phyloP scores from a whole-genome alignment of 208 protist species.

The Leishmania martiniquensis region DNA sequence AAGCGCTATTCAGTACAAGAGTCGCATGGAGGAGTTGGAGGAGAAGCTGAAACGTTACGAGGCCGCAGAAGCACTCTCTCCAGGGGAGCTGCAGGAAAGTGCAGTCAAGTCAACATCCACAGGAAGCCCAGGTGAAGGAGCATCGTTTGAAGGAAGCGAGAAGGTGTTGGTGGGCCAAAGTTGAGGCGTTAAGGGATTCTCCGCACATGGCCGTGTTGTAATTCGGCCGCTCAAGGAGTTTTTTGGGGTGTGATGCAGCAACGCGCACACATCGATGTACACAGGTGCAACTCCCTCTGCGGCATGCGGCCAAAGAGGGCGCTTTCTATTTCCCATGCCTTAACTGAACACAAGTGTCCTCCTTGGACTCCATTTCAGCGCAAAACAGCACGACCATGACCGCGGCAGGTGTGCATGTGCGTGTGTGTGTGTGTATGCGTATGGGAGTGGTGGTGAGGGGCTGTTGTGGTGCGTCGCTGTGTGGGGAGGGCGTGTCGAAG shows the following conservation, averaged over 20 bases:
- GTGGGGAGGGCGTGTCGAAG: not conserved
- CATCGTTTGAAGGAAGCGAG: not conserved
- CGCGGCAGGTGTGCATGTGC: not conserved
- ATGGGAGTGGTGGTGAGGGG: not conserved
- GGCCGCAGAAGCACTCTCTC: not conserved
- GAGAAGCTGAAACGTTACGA: conserved; percentile 3
- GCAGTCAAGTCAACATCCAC: not conserved
- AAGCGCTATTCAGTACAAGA: conserved; percentile 8
- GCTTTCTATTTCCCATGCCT: not conserved
- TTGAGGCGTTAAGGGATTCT: not conserved
- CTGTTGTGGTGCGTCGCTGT: not conserved
- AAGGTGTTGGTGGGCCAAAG: not conserved
- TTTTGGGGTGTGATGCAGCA: not conserved
- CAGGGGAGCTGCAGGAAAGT: not conserved
- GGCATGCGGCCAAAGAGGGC: no score
- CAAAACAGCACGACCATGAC: not conserved
- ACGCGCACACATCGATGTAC: not conserved
- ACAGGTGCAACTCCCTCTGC: not conserved
- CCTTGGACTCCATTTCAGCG: not conserved
- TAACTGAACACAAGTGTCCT: not conserved
- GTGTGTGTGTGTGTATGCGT: not conserved
- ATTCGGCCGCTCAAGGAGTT: not conserved
- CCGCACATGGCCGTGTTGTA: not conserved
- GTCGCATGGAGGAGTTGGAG: conserved; percentile 20
- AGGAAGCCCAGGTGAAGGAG: not conserved